phyloP scores from a whole-genome alignment of 768 basidiomycete species.

The Pulveroboletus ravenelii region DNA sequence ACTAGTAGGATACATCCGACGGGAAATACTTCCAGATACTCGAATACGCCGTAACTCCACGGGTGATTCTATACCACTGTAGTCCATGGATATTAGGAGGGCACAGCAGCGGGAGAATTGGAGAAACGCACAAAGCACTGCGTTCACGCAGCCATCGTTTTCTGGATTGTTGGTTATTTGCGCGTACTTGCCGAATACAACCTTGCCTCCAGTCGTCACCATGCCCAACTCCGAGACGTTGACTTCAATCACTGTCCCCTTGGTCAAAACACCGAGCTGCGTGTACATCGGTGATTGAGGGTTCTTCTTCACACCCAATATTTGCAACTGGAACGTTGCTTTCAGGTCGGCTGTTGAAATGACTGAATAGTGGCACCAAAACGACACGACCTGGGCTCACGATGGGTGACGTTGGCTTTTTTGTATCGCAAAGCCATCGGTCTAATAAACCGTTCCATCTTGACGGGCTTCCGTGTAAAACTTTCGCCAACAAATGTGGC shows the following conservation, averaged over 20 bases:
- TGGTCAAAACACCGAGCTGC: slow-evolving; percentile 93
- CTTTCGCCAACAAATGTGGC: slow-evolving; percentile 98
- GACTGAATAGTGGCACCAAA: neutral
- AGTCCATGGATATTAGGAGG: slow-evolving; percentile 1
- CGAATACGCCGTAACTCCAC: neutral
- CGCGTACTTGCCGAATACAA: slow-evolving; percentile 90
- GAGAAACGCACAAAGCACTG: slow-evolving; percentile 71
- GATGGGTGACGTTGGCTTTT: slow-evolving; percentile 98
- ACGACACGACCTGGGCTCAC: slow-evolving; percentile 41
- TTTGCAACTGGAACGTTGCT: slow-evolving; percentile 98
- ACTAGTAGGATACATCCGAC: slow-evolving; percentile 17
- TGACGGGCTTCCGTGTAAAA: slow-evolving; percentile 97
- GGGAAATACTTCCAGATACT: neutral
- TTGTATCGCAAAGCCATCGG: slow-evolving; percentile 98
- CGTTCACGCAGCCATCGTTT: slow-evolving; percentile 95
- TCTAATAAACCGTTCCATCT: slow-evolving; percentile 96
- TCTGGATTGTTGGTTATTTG: slow-evolving; percentile 94
- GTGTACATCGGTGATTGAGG: slow-evolving; percentile 99
- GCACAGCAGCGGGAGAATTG: neutral
- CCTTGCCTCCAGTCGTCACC: slow-evolving; percentile 96
- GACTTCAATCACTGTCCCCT: slow-evolving; percentile 97
- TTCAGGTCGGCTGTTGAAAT: slow-evolving; percentile 76
- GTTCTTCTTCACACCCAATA: slow-evolving; percentile 98
- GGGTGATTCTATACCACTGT: slow-evolving; percentile 25
- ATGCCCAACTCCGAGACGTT: slow-evolving; percentile 98